Evolutionary conservation across 192 early-diverging fungal genomes (phyloP), one percentile per base, ranked within the genome.

Genomic region (Chytriomyces confervae): DNA sequence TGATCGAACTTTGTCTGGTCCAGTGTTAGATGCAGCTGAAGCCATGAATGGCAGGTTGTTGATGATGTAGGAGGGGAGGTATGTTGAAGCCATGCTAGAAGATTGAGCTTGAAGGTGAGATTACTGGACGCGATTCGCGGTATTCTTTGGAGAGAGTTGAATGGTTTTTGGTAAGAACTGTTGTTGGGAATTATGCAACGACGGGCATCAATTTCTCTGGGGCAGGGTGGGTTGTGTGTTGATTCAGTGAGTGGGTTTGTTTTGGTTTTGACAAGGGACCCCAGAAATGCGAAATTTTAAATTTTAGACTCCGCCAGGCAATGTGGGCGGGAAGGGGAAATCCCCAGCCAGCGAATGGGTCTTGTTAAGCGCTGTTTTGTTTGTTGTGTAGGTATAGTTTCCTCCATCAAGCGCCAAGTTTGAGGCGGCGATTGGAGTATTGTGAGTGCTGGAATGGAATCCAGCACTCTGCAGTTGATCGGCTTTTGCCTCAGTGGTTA

Each of bases 31-130:
- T 11, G 72, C 13, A 18, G 48, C 13, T 6, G 69, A 47, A 9
- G 69, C 47, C 5, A 76, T 76, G 10, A 63, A 64, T 11, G 74
- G 74, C 49, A 76, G 66, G 63, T 76, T 66, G 74, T 76, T 76
- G 44, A 27, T 49, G 44, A 76, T 48, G 64, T 76, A 76, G 18
- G 57, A 23, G 6, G 74, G 27, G 18, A 76, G 24, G 48, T 66
- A 66, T n/a, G 74, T 76, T 6, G 74, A 20, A n/a, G 74, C 74
- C 74, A 76, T 76, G 29, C 29, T 36, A 2, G 29, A 36, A 36
- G 29, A 36, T 11, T n/a, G 10, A 47, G 10, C 36, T 50, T 8
- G 27, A 69, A 69, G 11, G 16, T 11, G 18, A 16, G 10, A 57
- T 20, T 57, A 18, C 20, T 11, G 53, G 11, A 57, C 13, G 20